Percentiles rank a stretch among this genome's conserved stretches.
phyloP scores from a whole-genome alignment of 2,329 filamentous ascomycete genomes.

The Rutstroemia sp. region DNA sequence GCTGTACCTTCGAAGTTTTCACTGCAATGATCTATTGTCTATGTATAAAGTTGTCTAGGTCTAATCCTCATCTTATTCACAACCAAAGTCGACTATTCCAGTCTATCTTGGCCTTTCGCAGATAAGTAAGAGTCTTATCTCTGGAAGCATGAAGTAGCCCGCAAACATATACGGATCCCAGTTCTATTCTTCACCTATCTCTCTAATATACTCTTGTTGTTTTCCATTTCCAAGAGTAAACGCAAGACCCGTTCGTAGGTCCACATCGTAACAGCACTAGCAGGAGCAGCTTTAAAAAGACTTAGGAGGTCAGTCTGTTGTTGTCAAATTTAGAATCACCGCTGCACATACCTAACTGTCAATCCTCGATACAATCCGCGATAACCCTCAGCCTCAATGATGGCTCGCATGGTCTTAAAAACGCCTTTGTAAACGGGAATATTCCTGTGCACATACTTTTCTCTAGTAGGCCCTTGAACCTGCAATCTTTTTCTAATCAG shows the following conservation, averaged over 20 bases:
- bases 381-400: constrained; percentile 65
- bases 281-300: constrained; percentile 83
- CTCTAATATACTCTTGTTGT: neutral
- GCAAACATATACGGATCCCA: no score
- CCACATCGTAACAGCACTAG: constrained; percentile 71
- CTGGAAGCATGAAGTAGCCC: no score
- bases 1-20: no score
- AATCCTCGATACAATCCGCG: constrained; percentile 82
- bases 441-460: constrained; percentile 72
- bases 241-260: constrained; percentile 58
- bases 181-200: neutral
- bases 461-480: constrained; percentile 83
- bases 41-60: no score
- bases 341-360: constrained; percentile 50
- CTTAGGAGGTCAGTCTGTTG: constrained; percentile 30
- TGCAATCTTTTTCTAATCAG: constrained; percentile 88
- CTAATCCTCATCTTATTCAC: no score
- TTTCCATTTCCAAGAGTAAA: constrained; percentile 16
- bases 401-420: constrained; percentile 55
- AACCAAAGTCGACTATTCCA: no score
- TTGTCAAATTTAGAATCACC: neutral
- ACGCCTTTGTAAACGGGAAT: constrained; percentile 77
- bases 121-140: no score
- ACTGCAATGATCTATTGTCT: no score
- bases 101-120: no score